phyloP scores from a whole-genome alignment of 805 yeast genomes.

The Ogataea kodamae region DNA sequence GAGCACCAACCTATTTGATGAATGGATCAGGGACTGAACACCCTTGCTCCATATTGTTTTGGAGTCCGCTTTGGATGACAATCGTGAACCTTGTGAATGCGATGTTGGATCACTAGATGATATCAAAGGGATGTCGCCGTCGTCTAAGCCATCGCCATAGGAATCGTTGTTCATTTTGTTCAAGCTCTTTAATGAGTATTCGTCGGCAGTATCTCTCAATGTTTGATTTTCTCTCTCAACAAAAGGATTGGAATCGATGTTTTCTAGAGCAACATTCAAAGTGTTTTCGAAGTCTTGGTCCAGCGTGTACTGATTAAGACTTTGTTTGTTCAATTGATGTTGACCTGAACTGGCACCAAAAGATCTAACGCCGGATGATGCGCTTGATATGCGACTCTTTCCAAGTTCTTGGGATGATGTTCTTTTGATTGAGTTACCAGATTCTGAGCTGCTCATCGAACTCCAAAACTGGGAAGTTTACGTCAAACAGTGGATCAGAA shows the following conservation, averaged over 20 bases:
- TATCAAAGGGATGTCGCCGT: constrained; percentile 27
- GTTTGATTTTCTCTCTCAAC: constrained; percentile 26
- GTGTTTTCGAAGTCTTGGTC: constrained; percentile 64
- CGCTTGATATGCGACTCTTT: constrained; percentile 3
- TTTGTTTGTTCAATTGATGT: constrained; percentile 22
- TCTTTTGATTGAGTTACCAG: constrained; percentile 5
- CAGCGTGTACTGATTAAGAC: constrained; percentile 40
- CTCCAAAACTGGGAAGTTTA: constrained; percentile 3
- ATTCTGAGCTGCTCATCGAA: constrained; percentile 15
- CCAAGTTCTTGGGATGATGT: constrained; percentile 2
- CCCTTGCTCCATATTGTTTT: constrained; percentile 31
- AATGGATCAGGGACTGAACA: constrained; percentile 26
- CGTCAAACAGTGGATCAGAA: no score
- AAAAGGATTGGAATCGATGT: constrained; percentile 36
- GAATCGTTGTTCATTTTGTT: constrained; percentile 28
- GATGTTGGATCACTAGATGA: constrained; percentile 12
- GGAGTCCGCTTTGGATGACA: constrained; percentile 21
- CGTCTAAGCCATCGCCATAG: constrained; percentile 22
- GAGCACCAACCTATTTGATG: constrained; percentile 27
- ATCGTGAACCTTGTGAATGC: constrained; percentile 12
- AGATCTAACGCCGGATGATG: background rate
- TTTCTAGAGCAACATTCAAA: constrained; percentile 62
- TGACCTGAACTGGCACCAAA: constrained; percentile 5
- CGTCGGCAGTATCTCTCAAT: constrained; percentile 31
- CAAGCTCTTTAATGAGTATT: constrained; percentile 29